phyloP scores from a whole-genome alignment of 1,284 basidiomycete species.

The Porphyrellus sp. region DNA sequence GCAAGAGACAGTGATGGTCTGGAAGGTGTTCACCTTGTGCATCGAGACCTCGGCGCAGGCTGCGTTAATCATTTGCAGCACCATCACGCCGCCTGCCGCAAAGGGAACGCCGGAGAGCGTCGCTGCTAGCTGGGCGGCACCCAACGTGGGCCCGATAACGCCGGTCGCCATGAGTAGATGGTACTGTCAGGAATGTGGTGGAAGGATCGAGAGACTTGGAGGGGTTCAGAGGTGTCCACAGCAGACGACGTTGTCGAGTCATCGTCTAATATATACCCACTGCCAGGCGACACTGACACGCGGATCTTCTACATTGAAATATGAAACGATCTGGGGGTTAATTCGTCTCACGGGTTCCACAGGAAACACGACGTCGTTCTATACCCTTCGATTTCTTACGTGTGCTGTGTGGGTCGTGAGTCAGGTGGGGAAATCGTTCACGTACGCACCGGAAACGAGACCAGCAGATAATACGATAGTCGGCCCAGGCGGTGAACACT shows the following conservation, averaged over 20 bases:
- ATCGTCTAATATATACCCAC: slow-evolving; percentile 11
- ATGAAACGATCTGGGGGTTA: background rate
- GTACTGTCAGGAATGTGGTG: background rate
- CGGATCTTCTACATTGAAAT: background rate
- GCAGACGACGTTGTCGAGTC: background rate
- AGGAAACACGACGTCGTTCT: slow-evolving; percentile 1
- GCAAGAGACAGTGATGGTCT: background rate
- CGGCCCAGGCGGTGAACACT: no score
- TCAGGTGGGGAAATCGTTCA: no score
- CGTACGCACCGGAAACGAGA: no score
- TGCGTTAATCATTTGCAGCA: slow-evolving; percentile 41
- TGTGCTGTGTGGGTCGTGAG: no score
- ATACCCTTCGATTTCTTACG: background rate
- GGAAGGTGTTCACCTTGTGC: slow-evolving; percentile 41
- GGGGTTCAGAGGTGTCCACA: background rate
- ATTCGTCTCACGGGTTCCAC: background rate
- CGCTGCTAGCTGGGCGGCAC: slow-evolving; percentile 41
- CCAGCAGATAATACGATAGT: no score
- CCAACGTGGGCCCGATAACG: slow-evolving; percentile 25
- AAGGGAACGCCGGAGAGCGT: slow-evolving; percentile 45
- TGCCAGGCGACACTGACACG: background rate
- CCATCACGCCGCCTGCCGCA: slow-evolving; percentile 39
- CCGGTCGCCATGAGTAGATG: slow-evolving; percentile 27
- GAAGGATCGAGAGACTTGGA: background rate
- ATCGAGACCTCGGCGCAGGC: slow-evolving; percentile 43